These are phyloP conservation scores for Diaporthe nobilis DNA, from an alignment of 2,329 filamentous ascomycete genomes.

Conservation along the genomic window DNA sequence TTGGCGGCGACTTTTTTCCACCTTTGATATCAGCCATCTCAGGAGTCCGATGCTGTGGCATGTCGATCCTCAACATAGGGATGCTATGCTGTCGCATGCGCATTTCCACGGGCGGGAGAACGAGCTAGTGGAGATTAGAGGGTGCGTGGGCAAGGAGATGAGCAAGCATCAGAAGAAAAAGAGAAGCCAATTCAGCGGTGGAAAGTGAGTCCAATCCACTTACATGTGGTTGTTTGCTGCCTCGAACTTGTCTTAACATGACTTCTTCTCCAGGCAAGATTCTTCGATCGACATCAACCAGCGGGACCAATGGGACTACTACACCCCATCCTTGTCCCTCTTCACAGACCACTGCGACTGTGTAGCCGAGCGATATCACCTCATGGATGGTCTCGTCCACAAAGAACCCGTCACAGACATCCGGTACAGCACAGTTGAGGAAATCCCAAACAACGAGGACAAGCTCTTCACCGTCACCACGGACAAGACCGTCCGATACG, in stretches of 20 bases:
- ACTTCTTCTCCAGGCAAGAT: slow-evolving; percentile 53
- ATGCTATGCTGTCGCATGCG: slow-evolving; percentile 79
- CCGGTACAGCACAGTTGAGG: slow-evolving; percentile 66
- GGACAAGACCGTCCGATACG: slow-evolving; percentile 66
- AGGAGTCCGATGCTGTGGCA: slow-evolving; percentile 89
- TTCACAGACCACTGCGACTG: slow-evolving; percentile 74
- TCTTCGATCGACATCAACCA: slow-evolving; percentile 71
- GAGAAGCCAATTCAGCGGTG: slow-evolving; percentile 54
- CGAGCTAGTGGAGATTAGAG: slow-evolving; percentile 78
- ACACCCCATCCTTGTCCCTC: slow-evolving; percentile 72
- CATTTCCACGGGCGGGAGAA: slow-evolving; percentile 71
- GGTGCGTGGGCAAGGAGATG: slow-evolving; percentile 83
- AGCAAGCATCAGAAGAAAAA: slow-evolving; percentile 86
- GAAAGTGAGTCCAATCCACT: slow-evolving; percentile 54
- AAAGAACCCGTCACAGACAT: slow-evolving; percentile 74
- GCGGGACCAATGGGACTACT: slow-evolving; percentile 78
- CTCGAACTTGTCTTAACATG: not conserved
- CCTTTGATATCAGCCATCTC: slow-evolving; percentile 78
- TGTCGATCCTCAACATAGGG: slow-evolving; percentile 80
- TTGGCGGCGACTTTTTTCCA: slow-evolving; percentile 79
- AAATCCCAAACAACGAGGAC: slow-evolving; percentile 60
- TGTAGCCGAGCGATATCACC: slow-evolving; percentile 69
- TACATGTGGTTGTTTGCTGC: too few species aligned
- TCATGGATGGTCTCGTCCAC: slow-evolving; percentile 69
- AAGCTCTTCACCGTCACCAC: slow-evolving; percentile 77